Percentiles rank a stretch among this genome's conserved stretches.
Evolutionary conservation across 1,139 yeast genomes (phyloP).

Genomic region (Meyerozyma carpophila): DNA sequence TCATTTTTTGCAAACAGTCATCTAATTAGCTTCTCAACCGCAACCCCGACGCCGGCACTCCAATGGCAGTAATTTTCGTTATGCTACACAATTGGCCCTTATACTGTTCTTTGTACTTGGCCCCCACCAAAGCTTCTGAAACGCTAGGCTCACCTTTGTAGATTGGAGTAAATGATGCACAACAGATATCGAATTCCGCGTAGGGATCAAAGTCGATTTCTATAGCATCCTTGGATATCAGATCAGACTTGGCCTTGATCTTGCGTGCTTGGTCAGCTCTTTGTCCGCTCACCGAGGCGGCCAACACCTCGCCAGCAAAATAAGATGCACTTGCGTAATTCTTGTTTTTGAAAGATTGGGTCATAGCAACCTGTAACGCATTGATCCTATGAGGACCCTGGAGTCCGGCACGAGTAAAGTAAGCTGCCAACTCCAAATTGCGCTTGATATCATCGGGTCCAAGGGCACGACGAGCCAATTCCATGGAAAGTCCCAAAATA

Average conservation of each 20-base stretch:
- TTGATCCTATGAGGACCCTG: slow-evolving; percentile 79
- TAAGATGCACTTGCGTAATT: slow-evolving; percentile 85
- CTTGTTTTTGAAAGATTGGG: slow-evolving; percentile 81
- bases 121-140: slow-evolving; percentile 85
- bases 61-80: slow-evolving; percentile 73
- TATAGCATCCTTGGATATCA: slow-evolving; percentile 76
- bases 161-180: slow-evolving; percentile 82
- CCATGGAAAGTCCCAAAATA: slow-evolving; percentile 86
- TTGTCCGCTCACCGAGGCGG: slow-evolving; percentile 62
- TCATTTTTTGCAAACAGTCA: not conserved
- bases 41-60: slow-evolving; percentile 95
- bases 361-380: slow-evolving; percentile 94
- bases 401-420: slow-evolving; percentile 81
- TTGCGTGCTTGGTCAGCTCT: slow-evolving; percentile 87
- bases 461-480: slow-evolving; percentile 77
- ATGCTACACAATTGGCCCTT: slow-evolving; percentile 77
- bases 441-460: slow-evolving; percentile 71
- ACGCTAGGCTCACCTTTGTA: slow-evolving; percentile 69
- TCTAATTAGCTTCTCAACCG: slow-evolving; percentile 38
- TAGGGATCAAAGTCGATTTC: slow-evolving; percentile 90
- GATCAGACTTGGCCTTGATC: slow-evolving; percentile 74
- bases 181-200: slow-evolving; percentile 88
- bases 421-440: slow-evolving; percentile 90
- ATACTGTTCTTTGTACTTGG: slow-evolving; percentile 71
- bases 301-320: slow-evolving; percentile 81